Evolutionary conservation across 495 filamentous ascomycete species (phyloP), one percentile per base, ranked within the genome.

Genomic region (Penicillium bialowiezense): DNA sequence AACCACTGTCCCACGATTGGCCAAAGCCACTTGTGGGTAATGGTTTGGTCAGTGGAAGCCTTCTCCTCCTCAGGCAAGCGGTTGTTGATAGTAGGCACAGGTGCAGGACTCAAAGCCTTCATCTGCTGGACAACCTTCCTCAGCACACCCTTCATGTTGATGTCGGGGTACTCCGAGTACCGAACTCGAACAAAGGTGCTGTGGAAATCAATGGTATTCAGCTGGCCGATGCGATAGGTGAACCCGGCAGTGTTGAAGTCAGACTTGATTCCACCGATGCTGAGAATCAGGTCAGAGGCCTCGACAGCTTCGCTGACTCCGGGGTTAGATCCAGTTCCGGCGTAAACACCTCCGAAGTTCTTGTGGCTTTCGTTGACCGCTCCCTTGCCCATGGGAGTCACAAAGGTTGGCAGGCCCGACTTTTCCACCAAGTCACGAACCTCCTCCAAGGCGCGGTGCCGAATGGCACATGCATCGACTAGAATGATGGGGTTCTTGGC

Each of bases 201-300:
- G 68, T 95, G 89, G 62, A 96, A 88, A 60, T 96, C 90, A 55
- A 96, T 91, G 12, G 87, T 88, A 48, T 86, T 87, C 38, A 91
- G 78, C 65, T 89, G 87, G 9, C 86, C 85, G 31, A 90, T 83
- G 49, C 80, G 83, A 59, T 95, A 96, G 6, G 87, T 87, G 74
- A 96, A 96, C 13, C 91, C 91, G 9, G 86, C 73, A 12, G 91
- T 93, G 67, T 97, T 96, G 75, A 95, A 95, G 59, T 97, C 91
- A 52, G 84, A 90, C 67, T 88, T 82, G 51, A 96, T 84, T 20
- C 89, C 76, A 26, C 91, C 92, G 53, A 97, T 84, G 51, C 78
- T 87, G 12, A 97, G 73, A 17, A 97, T 85, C 2, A 96, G 76
- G 56, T 96, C 91, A 0, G 91, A 83, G 2, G 77, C 75, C 60